Evolutionary conservation across 2,329 filamentous ascomycete genomes (phyloP), one percentile per base, ranked within the genome.

Genomic region (Cryphonectria carpinicola): DNA sequence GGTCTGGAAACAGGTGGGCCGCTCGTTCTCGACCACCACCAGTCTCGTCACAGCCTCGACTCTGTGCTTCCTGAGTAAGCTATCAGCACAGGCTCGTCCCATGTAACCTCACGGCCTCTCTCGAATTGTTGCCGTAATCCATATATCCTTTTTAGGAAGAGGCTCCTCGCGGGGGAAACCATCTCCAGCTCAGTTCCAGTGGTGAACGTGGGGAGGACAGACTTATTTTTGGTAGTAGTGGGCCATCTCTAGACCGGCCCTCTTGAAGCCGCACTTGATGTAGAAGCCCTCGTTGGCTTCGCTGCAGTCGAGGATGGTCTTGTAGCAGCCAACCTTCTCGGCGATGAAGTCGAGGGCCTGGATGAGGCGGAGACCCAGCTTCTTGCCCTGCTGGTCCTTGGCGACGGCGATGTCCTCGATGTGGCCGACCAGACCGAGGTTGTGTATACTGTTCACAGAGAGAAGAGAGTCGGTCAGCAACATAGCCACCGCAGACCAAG

Each of bases 251-350:
- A 98, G 84, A 22, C 96, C 96, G 39, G 94, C 95, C 73, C 94
- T 87, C 82, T 94, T 92, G 82, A 97, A 98, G 71, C 95, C 95
- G 82, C 96, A 98, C 87, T 98, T 98, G 81, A 97, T 87, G 81
- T 99, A 99, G 85, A 99, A 98, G 32, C 95, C 95, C 82, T 97
- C 94, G 80, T 98, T 99, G 76, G 92, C 89, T 82, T 98, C 95
- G 75, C 93, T 97, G 85, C 96, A 99, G 82, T 98, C 95, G 74
- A 98, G 88, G 76, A 99, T 98, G 74, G 90, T 94, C 91, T 96
- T 98, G 83, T 98, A 98, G 83, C 95, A 98, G 69, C 95, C 96
- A 70, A 96, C 91, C 79, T 94, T 89, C 79, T 93, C 90, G 69
- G 95, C 94, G 72, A 98, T 90, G 79, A 87, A 92, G 82, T 98